Percentiles rank a stretch among this genome's conserved stretches.
phyloP scores from a whole-genome alignment of 805 yeast genomes.

The Saturnispora bothae region DNA sequence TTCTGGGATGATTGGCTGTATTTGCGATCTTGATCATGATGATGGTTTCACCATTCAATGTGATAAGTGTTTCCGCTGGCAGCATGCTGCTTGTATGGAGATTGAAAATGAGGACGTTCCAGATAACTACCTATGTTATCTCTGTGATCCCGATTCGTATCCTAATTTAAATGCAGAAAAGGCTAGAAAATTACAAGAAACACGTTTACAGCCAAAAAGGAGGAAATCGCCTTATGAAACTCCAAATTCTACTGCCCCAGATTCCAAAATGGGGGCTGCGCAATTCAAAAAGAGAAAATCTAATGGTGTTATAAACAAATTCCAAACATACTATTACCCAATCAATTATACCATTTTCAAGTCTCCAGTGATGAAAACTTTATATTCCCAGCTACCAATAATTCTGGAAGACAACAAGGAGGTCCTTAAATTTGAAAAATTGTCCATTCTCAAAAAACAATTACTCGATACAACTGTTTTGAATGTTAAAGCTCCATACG shows the following conservation, averaged over 20 bases:
- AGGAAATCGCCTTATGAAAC: slow-evolving; percentile 14
- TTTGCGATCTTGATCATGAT: slow-evolving; percentile 79
- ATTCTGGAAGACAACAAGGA: slow-evolving; percentile 16
- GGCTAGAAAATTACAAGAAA: slow-evolving; percentile 28
- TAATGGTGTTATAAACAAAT: slow-evolving; percentile 33
- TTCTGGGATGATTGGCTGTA: slow-evolving; percentile 79
- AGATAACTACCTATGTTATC: slow-evolving; percentile 70
- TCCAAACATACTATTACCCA: slow-evolving; percentile 42
- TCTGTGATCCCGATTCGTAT: slow-evolving; percentile 42
- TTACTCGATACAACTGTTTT: slow-evolving; percentile 11
- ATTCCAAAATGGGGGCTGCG: slow-evolving; percentile 9
- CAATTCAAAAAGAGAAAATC: slow-evolving; percentile 28
- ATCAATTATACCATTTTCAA: slow-evolving; percentile 38
- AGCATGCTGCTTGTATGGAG: slow-evolving; percentile 86
- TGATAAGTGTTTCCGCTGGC: slow-evolving; percentile 88
- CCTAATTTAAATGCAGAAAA: slow-evolving; percentile 32
- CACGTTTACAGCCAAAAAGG: slow-evolving; percentile 25
- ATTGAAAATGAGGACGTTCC: slow-evolving; percentile 68
- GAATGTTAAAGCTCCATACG: slow-evolving; percentile 47
- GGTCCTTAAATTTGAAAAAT: slow-evolving; percentile 16
- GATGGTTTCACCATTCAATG: slow-evolving; percentile 95
- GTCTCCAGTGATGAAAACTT: slow-evolving; percentile 25
- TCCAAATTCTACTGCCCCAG: neutral
- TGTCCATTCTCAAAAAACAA: slow-evolving; percentile 18
- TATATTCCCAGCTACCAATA: slow-evolving; percentile 20